A percentile compares a stretch with the other conserved stretches of the same genome.
Evolutionary conservation across 2,329 filamentous ascomycete species (phyloP).

Genomic region (Alternaria sp.): DNA sequence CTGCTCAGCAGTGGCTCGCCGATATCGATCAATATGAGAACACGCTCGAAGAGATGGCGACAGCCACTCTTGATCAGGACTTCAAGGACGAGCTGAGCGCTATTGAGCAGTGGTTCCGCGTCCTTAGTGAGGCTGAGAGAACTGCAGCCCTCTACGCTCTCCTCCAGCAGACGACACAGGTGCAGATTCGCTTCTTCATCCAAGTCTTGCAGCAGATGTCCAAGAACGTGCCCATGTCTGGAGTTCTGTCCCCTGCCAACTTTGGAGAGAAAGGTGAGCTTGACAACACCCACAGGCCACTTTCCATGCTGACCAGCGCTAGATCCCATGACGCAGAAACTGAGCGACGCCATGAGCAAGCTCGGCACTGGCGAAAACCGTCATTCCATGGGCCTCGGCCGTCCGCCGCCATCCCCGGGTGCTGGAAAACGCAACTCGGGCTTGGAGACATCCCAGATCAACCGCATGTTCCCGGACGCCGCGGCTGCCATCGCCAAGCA

Average conservation of each 20-base stretch:
- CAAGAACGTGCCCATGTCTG: slow-evolving; percentile 96
- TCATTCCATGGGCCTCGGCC: slow-evolving; percentile 75
- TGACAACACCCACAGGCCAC: not conserved
- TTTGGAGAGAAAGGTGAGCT: slow-evolving; percentile 87
- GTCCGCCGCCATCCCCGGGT: slow-evolving; percentile 74
- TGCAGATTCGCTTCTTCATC: slow-evolving; percentile 99
- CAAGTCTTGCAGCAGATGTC: slow-evolving; percentile 99
- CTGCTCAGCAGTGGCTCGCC: slow-evolving; percentile 97
- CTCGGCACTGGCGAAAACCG: slow-evolving; percentile 85
- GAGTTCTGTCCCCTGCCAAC: slow-evolving; percentile 89
- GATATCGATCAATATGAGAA: slow-evolving; percentile 99
- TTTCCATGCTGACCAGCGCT: slow-evolving; percentile 28
- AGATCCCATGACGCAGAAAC: slow-evolving; percentile 97
- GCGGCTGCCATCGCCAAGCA: slow-evolving; percentile 98
- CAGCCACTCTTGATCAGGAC: slow-evolving; percentile 97
- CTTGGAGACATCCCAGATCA: slow-evolving; percentile 92
- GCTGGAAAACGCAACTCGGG: slow-evolving; percentile 86
- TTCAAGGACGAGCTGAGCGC: slow-evolving; percentile 99
- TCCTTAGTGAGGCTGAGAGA: slow-evolving; percentile 93
- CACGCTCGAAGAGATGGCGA: slow-evolving; percentile 98
- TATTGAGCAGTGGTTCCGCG: slow-evolving; percentile 99
- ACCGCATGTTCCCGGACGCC: slow-evolving; percentile 98
- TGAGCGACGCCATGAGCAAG: slow-evolving; percentile 97
- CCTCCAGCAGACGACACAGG: slow-evolving; percentile 96
- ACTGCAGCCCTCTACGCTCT: slow-evolving; percentile 95